phyloP scores from a whole-genome alignment of 1,284 basidiomycete species.

The Neonothopanus nambi region DNA sequence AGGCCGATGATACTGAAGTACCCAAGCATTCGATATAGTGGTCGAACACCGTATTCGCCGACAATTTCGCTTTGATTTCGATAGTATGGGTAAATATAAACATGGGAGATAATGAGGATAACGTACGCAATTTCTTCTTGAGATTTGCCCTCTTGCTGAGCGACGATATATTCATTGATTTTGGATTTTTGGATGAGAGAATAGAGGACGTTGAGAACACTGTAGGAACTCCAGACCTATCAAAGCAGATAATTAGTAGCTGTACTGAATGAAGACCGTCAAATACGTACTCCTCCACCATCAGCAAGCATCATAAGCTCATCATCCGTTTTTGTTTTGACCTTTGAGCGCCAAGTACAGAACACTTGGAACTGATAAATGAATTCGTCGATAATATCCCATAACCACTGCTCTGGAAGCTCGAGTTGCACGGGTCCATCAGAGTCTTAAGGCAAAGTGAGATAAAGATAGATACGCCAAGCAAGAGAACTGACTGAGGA shows the following conservation, averaged over 20 bases:
- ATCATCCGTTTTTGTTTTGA: slow-evolving; percentile 86
- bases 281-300: slow-evolving; percentile 59
- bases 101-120: not conserved
- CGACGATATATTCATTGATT: slow-evolving; percentile 91
- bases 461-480: not conserved
- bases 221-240: slow-evolving; percentile 95
- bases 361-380: slow-evolving; percentile 99
- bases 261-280: slow-evolving; percentile 7
- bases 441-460: slow-evolving; percentile 59
- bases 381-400: slow-evolving; percentile 99
- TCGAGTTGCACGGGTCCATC: slow-evolving; percentile 92
- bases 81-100: slow-evolving; percentile 1
- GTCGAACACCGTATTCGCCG: slow-evolving; percentile 89
- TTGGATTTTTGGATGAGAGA: slow-evolving; percentile 96
- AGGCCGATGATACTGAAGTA: slow-evolving; percentile 97
- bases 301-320: slow-evolving; percentile 83
- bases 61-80: slow-evolving; percentile 68
- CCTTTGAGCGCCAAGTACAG: slow-evolving; percentile 87
- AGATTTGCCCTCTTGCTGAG: slow-evolving; percentile 78
- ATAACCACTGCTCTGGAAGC: slow-evolving; percentile 96
- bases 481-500: slow-evolving; percentile 48
- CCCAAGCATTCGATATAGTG: slow-evolving; percentile 94
- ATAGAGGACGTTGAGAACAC: slow-evolving; percentile 96
- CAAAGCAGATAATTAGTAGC: not conserved
- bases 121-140: slow-evolving; percentile 82